Conservation (phyloP, 1,139 yeast genomes). For the Candida neerlandica region DNA sequence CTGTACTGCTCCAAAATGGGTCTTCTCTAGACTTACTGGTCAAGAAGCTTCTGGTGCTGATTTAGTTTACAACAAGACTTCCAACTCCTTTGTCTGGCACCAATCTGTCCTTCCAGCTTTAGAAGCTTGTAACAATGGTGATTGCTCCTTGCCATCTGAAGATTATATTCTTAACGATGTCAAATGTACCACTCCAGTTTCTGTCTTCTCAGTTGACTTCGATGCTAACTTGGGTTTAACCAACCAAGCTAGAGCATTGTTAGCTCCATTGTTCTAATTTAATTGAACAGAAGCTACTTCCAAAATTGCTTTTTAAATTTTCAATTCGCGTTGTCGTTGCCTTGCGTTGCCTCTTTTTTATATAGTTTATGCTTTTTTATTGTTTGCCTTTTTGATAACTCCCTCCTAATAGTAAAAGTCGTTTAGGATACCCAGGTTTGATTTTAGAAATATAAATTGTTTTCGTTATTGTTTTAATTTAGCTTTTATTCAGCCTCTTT, state of each 20-base stretch:
- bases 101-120: slow-evolving; percentile 23
- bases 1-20: slow-evolving; percentile 38
- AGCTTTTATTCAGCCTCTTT: too few relatives aligned
- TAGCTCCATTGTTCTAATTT: not conserved
- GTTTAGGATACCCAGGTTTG: too few relatives aligned
- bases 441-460: too few relatives aligned
- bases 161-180: slow-evolving; percentile 23
- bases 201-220: slow-evolving; percentile 45
- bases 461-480: too few relatives aligned
- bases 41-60: slow-evolving; percentile 30
- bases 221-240: slow-evolving; percentile 38
- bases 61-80: slow-evolving; percentile 33
- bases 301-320: not conserved
- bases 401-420: too few relatives aligned
- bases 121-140: slow-evolving; percentile 33
- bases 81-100: slow-evolving; percentile 24
- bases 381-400: too few relatives aligned
- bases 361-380: too few relatives aligned
- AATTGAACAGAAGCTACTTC: not conserved
- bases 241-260: slow-evolving; percentile 14
- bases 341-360: not conserved
- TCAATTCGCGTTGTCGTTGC: not conserved
- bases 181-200: slow-evolving; percentile 37
- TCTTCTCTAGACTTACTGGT: slow-evolving; percentile 42
- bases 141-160: slow-evolving; percentile 42